Evolutionary conservation across 192 early-diverging fungal genomes (phyloP).

Genomic region (Phlyctochytrium arcticum): DNA sequence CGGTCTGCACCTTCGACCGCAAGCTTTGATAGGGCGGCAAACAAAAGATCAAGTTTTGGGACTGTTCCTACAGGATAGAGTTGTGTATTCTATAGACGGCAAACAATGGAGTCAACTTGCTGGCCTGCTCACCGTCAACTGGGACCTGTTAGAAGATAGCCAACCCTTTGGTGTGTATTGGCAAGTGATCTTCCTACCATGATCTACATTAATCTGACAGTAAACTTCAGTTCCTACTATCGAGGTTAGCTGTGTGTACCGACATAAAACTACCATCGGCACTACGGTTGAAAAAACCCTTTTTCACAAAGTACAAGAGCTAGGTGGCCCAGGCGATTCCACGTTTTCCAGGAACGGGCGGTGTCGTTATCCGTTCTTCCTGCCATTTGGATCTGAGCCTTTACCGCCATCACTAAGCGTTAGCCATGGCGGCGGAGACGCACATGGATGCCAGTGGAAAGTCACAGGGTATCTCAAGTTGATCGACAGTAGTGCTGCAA

Average conservation of each 20-base stretch:
- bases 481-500: not conserved
- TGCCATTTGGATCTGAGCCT: conserved; percentile 4
- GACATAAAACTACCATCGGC: conserved; percentile 15
- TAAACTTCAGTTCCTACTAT: conserved; percentile 3
- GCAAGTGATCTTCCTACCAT: not conserved
- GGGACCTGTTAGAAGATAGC: not conserved
- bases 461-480: conserved; percentile 3
- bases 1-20: too few relatives aligned
- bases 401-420: conserved; percentile 20
- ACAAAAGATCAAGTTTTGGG: conserved; percentile 18
- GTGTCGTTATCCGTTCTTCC: conserved; percentile 8
- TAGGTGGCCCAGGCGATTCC: not conserved
- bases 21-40: conserved; percentile 19
- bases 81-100: not conserved
- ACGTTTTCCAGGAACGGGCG: not conserved
- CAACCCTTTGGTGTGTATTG: not conserved
- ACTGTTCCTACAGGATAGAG: conserved; percentile 18
- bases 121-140: conserved; percentile 19
- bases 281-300: conserved; percentile 1
- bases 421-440: conserved; percentile 5
- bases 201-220: not conserved
- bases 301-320: not conserved
- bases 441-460: conserved; percentile 23
- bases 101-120: conserved; percentile 6
- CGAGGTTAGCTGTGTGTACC: conserved; percentile 7